Percentiles rank a stretch among this genome's conserved stretches.
Evolutionary conservation across 2,329 filamentous ascomycete genomes (phyloP).

Genomic region (Epichloe aotearoae): DNA sequence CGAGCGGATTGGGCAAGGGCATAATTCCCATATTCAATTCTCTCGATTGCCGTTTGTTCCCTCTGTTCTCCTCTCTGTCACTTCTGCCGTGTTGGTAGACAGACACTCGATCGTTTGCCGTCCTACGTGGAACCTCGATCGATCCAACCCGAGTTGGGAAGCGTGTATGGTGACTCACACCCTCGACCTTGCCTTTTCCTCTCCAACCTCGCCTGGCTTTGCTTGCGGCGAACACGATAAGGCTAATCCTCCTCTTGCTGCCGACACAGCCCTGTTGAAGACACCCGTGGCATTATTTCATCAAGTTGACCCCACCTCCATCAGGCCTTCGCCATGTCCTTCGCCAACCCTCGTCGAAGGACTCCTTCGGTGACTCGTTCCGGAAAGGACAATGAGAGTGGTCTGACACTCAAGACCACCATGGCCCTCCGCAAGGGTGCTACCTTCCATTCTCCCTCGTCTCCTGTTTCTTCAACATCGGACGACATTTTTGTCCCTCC

Average conservation of each 20-base stretch:
- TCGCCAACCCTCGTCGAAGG: slow-evolving; percentile 34
- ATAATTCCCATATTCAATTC: not conserved
- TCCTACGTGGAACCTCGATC: not conserved
- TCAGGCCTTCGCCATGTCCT: slow-evolving; percentile 27
- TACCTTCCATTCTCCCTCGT: slow-evolving; percentile 45
- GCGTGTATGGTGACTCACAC: not conserved
- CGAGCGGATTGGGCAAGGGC: not conserved
- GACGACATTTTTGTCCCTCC: slow-evolving; percentile 35
- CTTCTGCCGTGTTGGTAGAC: not conserved
- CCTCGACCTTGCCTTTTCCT: not conserved
- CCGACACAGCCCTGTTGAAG: not conserved
- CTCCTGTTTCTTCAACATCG: slow-evolving; percentile 26
- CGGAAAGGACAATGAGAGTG: slow-evolving; percentile 18
- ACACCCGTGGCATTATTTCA: not conserved
- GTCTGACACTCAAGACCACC: slow-evolving; percentile 22
- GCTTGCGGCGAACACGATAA: not conserved
- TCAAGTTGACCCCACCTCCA: not conserved
- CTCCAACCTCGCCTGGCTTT: slow-evolving; percentile 1
- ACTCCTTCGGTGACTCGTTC: slow-evolving; percentile 29
- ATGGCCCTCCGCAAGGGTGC: slow-evolving; percentile 54
- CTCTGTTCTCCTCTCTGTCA: not conserved
- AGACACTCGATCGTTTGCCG: not conserved
- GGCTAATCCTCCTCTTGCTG: not conserved
- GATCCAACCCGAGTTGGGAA: not conserved
- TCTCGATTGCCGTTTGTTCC: not conserved